Evolutionary conservation across 2,329 filamentous ascomycete species (phyloP), one percentile per base, ranked within the genome.

Genomic region (Shiraia sp.): DNA sequence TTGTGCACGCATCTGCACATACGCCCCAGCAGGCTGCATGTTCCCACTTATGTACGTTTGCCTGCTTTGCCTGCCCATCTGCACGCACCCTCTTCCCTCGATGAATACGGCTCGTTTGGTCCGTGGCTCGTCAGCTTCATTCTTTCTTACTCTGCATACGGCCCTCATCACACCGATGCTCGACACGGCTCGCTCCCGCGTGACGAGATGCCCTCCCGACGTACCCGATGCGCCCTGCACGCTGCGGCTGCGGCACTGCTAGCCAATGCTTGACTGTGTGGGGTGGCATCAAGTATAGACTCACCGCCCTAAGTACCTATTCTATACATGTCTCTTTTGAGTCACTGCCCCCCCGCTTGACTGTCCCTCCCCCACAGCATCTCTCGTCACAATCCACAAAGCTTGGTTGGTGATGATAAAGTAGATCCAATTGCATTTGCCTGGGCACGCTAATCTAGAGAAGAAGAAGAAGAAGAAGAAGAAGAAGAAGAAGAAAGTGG

Each of bases 361-460:
- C n/a, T n/a, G n/a, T n/a, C n/a, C n/a, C n/a, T n/a, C n/a, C n/a
- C n/a, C 23, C 9, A 27, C 24, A 13, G 31, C 31, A 34, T 28
- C 8, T 23, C 6, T 2, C 23, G 19, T 14, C 12, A 24, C 32
- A 9, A 17, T 23, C 13, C 15, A 30, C n/a, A n/a, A n/a, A n/a
- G 12, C 30, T 8, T 16, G 5, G 6, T 12, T n/a, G 31, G 12
- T 19, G 14, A n/a, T 16, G 13, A 24, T 8, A 37, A 32, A 24
- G 24, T 38, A 32, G 35, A 32, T 16, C 13, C 25, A 34, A 23
- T 36, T 45, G 19, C 30, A 31, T 32, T 45, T 42, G 45, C 42
- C 34, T 38, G 39, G 45, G 40, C 42, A 34, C 39, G 23, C 46
- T 46, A 46, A 36, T 49, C 45, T 46, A 45, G 36, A 28, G 16